A percentile compares a stretch with the other conserved stretches of the same genome.
These are phyloP conservation scores for Ambrosiella cleistominuta DNA, from an alignment of 2,329 filamentous ascomycete species.

Conservation along the genomic window DNA sequence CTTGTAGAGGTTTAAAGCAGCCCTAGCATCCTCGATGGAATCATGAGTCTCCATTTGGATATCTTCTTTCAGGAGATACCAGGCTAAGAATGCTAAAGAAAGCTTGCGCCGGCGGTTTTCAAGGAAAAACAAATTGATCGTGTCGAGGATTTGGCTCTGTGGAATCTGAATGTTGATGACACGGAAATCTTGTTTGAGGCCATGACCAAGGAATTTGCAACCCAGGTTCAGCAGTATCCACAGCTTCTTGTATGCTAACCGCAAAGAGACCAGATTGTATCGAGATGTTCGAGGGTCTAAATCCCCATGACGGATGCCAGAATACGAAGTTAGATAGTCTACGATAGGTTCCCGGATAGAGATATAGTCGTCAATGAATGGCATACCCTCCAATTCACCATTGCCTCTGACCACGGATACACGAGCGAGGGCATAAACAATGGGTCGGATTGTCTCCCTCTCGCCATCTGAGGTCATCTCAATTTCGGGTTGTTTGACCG, in stretches of 20 bases:
- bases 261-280: slow-evolving; percentile 73
- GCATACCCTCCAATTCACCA: slow-evolving; percentile 59
- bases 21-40: slow-evolving; percentile 85
- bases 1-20: slow-evolving; percentile 70
- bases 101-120: slow-evolving; percentile 68
- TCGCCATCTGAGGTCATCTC: slow-evolving; percentile 91
- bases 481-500: slow-evolving; percentile 80
- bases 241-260: slow-evolving; percentile 91
- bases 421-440: slow-evolving; percentile 77
- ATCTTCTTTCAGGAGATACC: slow-evolving; percentile 78
- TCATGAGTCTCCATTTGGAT: slow-evolving; percentile 90
- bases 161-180: slow-evolving; percentile 97
- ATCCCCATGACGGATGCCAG: slow-evolving; percentile 73
- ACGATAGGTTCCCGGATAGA: slow-evolving; percentile 78
- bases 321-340: slow-evolving; percentile 88
- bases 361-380: slow-evolving; percentile 97
- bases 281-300: slow-evolving; percentile 60
- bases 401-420: slow-evolving; percentile 75
- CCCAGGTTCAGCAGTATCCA: slow-evolving; percentile 93
- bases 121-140: slow-evolving; percentile 78
- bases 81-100: slow-evolving; percentile 78
- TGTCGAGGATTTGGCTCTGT: slow-evolving; percentile 79
- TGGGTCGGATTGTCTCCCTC: slow-evolving; percentile 78
- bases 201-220: slow-evolving; percentile 85
- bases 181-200: slow-evolving; percentile 85